These are phyloP conservation scores for Russula ochroleuca DNA, from an alignment of 768 basidiomycete genomes.

Conservation along the genomic window DNA sequence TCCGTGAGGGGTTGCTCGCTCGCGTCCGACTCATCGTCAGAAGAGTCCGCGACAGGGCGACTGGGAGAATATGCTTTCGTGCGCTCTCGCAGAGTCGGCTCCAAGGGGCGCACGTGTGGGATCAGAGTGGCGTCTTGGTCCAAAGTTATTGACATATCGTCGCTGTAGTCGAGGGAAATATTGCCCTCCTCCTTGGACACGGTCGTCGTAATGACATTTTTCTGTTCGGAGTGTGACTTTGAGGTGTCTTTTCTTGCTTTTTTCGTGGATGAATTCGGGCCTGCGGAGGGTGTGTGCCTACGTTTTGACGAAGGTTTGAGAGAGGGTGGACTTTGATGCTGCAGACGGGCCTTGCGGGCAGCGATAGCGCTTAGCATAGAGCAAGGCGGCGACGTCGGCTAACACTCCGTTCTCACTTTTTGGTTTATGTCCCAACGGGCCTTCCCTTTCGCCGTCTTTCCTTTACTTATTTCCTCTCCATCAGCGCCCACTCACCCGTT, in stretches of 20 bases:
- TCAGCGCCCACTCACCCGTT: neutral
- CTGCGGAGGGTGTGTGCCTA: conserved; percentile 34
- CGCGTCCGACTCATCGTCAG: conserved; percentile 30
- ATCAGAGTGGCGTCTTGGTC: conserved; percentile 9
- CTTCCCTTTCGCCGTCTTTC: conserved; percentile 4
- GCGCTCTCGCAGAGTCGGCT: neutral
- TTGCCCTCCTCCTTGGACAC: conserved; percentile 37
- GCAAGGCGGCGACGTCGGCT: neutral
- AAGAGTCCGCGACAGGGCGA: conserved; percentile 35
- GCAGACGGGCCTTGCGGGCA: conserved; percentile 57
- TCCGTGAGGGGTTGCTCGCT: conserved; percentile 35
- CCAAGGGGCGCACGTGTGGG: neutral
- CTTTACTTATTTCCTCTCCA: conserved; percentile 7
- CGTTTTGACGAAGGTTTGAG: conserved; percentile 43
- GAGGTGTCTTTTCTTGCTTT: conserved; percentile 32
- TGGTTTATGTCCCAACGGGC: neutral
- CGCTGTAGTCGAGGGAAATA: conserved; percentile 26
- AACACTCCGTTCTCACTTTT: neutral
- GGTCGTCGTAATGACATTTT: conserved; percentile 23
- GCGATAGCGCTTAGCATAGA: conserved; percentile 69
- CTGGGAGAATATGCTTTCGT: conserved; percentile 59
- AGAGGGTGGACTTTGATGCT: conserved; percentile 3
- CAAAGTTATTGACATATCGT: conserved; percentile 33
- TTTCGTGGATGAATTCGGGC: conserved; percentile 26
- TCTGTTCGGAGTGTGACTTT: conserved; percentile 31